Percentiles rank a stretch among this genome's conserved stretches.
phyloP scores from a whole-genome alignment of 1,139 yeast genomes.

The Kodamaea ohmeri region DNA sequence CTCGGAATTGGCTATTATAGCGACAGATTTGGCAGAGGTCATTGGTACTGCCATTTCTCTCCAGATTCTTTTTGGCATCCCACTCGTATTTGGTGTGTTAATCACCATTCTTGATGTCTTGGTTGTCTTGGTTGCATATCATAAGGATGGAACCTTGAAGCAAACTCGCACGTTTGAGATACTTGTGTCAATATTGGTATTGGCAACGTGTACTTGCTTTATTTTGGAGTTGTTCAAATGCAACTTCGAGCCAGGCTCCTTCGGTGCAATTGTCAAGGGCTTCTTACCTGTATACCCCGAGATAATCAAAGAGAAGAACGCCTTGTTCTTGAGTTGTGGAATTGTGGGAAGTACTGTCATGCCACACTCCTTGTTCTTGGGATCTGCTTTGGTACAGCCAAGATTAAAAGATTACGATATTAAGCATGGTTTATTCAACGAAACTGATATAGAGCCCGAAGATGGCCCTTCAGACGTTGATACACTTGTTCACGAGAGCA shows the following conservation, averaged over 20 bases:
- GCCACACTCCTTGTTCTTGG: slow-evolving; percentile 77
- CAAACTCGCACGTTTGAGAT: slow-evolving; percentile 66
- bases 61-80: slow-evolving; percentile 65
- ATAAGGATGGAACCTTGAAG: slow-evolving; percentile 66
- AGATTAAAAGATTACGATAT: slow-evolving; percentile 64
- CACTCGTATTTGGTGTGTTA: slow-evolving; percentile 63
- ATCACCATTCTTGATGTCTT: slow-evolving; percentile 72
- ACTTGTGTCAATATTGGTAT: slow-evolving; percentile 60
- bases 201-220: slow-evolving; percentile 66
- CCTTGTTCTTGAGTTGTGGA: slow-evolving; percentile 65
- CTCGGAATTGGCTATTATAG: slow-evolving; percentile 87
- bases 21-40: slow-evolving; percentile 91
- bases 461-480: slow-evolving; percentile 12
- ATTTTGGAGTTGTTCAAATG: slow-evolving; percentile 57
- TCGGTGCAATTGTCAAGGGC: slow-evolving; percentile 47
- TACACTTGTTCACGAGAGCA: neutral
- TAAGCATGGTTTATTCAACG: slow-evolving; percentile 35
- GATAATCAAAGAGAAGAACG: slow-evolving; percentile 55
- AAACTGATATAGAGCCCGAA: slow-evolving; percentile 12
- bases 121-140: slow-evolving; percentile 64
- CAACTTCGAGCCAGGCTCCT: slow-evolving; percentile 37
- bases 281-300: slow-evolving; percentile 52
- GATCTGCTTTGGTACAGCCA: slow-evolving; percentile 75
- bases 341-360: slow-evolving; percentile 80
- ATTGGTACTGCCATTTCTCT: slow-evolving; percentile 78